Evolutionary conservation across 352 stramenopile genomes (phyloP).

Genomic region (Globisporangium nodosum): DNA sequence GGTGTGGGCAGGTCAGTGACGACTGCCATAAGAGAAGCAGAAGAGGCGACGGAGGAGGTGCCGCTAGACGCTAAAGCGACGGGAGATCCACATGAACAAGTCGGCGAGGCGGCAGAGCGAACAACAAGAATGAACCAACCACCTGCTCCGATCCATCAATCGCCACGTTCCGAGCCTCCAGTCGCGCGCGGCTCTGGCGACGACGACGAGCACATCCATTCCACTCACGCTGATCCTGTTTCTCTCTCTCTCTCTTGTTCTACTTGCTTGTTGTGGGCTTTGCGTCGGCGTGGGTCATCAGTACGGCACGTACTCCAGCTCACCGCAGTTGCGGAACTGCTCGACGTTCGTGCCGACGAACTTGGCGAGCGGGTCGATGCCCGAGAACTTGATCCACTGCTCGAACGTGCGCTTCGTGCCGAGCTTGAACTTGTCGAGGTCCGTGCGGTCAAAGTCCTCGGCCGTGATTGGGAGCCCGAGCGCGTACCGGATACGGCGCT

Average conservation of each 20-base stretch:
- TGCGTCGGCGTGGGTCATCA: not conserved
- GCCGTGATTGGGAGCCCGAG: constrained; percentile 52
- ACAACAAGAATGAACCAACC: not conserved
- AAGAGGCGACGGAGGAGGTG: not conserved
- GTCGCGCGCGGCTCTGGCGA: not conserved
- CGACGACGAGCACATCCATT: not conserved
- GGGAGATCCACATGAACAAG: not conserved
- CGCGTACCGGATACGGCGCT: constrained; percentile 63
- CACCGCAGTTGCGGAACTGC: constrained; percentile 70
- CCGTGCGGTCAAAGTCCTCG: constrained; percentile 69
- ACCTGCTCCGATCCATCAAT: not conserved
- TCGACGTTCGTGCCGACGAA: constrained; percentile 38
- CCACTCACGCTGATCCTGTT: not conserved
- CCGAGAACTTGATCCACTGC: constrained; percentile 78
- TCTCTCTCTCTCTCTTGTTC: not conserved
- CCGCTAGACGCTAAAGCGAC: not conserved
- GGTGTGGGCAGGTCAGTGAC: not conserved
- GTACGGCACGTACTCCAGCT: constrained; percentile 69
- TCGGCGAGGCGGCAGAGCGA: not conserved
- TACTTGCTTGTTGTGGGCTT: not conserved
- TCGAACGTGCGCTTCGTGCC: constrained; percentile 70
- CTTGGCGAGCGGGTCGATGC: constrained; percentile 66
- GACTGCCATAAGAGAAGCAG: not conserved
- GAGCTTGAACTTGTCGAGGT: constrained; percentile 61
- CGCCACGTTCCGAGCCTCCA: not conserved